These are phyloP conservation scores for Phylloporus sp. DNA, from an alignment of 768 basidiomycete genomes.

Conservation along the genomic window DNA sequence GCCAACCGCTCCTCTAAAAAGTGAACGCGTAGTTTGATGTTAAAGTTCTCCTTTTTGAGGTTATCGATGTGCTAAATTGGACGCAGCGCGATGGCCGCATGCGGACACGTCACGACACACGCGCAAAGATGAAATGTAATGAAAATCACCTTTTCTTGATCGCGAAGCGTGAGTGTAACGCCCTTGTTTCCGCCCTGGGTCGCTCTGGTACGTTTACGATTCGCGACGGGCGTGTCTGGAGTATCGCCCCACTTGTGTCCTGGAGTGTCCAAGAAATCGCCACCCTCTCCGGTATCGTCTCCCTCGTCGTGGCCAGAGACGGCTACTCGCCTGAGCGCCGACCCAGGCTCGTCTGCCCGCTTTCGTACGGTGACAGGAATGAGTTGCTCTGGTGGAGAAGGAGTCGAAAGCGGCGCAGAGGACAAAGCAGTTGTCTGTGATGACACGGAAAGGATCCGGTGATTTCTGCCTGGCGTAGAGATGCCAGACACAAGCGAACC, in stretches of 20 bases:
- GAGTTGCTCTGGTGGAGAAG: slow-evolving; percentile 41
- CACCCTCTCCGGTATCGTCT: slow-evolving; percentile 37
- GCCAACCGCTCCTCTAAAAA: slow-evolving; percentile 92
- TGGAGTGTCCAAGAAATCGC: slow-evolving; percentile 52
- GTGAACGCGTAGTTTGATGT: slow-evolving; percentile 92
- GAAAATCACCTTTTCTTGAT: slow-evolving; percentile 85
- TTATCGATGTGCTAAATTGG: slow-evolving; percentile 82
- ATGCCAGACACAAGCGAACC: slow-evolving; percentile 52
- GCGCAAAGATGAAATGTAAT: neutral
- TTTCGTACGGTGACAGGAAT: slow-evolving; percentile 31
- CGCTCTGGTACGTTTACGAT: slow-evolving; percentile 42
- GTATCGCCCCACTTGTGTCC: slow-evolving; percentile 49
- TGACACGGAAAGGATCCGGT: slow-evolving; percentile 47
- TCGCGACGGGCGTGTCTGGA: slow-evolving; percentile 49
- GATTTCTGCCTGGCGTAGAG: slow-evolving; percentile 46
- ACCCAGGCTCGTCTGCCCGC: slow-evolving; percentile 38
- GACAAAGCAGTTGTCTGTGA: slow-evolving; percentile 51
- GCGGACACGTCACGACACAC: neutral
- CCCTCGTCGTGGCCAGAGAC: slow-evolving; percentile 32
- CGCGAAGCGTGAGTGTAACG: slow-evolving; percentile 73
- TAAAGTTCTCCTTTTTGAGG: slow-evolving; percentile 96
- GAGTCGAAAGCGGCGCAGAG: slow-evolving; percentile 47
- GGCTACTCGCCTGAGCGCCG: slow-evolving; percentile 40
- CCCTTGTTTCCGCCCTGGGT: slow-evolving; percentile 29
- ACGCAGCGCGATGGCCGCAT: neutral